phyloP scores from a whole-genome alignment of 495 filamentous ascomycete species.

The Daldinia loculata region DNA sequence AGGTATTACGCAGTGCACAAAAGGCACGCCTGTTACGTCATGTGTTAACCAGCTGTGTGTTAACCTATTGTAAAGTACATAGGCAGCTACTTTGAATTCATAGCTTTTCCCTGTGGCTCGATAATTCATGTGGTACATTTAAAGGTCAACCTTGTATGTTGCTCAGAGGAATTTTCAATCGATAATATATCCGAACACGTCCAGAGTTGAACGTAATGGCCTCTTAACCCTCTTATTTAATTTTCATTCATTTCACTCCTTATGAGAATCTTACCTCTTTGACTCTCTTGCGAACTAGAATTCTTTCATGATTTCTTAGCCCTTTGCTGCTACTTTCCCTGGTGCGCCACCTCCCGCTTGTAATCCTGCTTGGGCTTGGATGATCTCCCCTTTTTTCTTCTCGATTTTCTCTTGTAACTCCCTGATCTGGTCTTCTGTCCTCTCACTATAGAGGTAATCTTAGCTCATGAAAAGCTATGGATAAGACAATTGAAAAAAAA shows the following conservation, averaged over 20 bases:
- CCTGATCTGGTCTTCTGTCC: constrained; percentile 82
- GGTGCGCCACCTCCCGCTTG: constrained; percentile 47
- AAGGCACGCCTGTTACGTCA: constrained; percentile 6
- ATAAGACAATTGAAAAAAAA: background rate
- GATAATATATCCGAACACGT: background rate
- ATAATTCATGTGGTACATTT: too few species aligned
- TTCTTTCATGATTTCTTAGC: constrained; percentile 1
- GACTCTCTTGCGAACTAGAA: background rate
- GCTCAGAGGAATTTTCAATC: background rate
- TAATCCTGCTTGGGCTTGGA: constrained; percentile 55
- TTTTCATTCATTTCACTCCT: background rate
- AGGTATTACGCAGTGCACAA: background rate
- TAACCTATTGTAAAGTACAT: background rate
- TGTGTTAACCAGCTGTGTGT: background rate
- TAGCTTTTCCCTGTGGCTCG: too few species aligned
- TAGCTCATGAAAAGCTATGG: background rate
- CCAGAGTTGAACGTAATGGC: background rate
- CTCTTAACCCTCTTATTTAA: background rate
- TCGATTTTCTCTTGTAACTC: constrained; percentile 83
- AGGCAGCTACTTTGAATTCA: background rate
- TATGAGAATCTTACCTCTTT: background rate
- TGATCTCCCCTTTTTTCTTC: constrained; percentile 69
- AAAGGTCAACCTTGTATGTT: background rate
- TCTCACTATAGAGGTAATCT: constrained; percentile 64
- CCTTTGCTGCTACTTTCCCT: constrained; percentile 42